A percentile compares a stretch with the other conserved stretches of the same genome.
phyloP scores from a whole-genome alignment of 331 rosid genomes.

The Ulmus americana region DNA sequence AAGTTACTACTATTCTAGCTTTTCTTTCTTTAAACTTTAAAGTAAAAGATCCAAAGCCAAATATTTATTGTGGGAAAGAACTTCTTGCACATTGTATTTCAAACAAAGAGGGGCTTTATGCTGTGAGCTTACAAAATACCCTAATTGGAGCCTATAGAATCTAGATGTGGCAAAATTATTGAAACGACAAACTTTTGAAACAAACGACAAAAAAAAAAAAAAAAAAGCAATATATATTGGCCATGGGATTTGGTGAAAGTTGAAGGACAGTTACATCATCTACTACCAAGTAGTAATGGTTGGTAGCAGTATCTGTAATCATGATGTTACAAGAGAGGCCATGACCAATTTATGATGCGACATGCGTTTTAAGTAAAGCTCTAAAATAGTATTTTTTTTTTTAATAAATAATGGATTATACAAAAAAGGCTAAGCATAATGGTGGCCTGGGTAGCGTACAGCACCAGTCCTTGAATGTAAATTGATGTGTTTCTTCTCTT shows the following conservation, averaged over 20 bases:
- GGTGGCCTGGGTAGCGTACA: slow-evolving; percentile 30
- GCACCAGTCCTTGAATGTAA: slow-evolving; percentile 1
- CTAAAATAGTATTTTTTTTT: slow-evolving; percentile 11
- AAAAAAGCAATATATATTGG: no score
- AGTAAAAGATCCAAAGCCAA: no score
- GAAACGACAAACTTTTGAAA: no score
- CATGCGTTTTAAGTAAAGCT: slow-evolving; percentile 21
- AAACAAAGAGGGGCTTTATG: no score
- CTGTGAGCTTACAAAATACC: no score
- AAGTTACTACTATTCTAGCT: no score
- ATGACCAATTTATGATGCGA: neutral
- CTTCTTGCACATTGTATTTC: no score
- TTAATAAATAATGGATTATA: slow-evolving; percentile 21
- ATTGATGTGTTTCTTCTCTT: neutral
- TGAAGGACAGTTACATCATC: neutral
- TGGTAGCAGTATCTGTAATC: neutral
- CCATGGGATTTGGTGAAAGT: neutral
- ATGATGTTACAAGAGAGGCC: slow-evolving; percentile 12
- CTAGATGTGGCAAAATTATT: no score
- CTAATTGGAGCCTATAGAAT: no score
- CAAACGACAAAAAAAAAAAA: no score
- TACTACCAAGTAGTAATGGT: neutral
- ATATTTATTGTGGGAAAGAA: no score
- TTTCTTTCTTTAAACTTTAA: no score
- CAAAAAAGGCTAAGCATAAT: slow-evolving; percentile 17